Conservation (phyloP, 163 green algal species). For the Chloroidium sp. region DNA sequence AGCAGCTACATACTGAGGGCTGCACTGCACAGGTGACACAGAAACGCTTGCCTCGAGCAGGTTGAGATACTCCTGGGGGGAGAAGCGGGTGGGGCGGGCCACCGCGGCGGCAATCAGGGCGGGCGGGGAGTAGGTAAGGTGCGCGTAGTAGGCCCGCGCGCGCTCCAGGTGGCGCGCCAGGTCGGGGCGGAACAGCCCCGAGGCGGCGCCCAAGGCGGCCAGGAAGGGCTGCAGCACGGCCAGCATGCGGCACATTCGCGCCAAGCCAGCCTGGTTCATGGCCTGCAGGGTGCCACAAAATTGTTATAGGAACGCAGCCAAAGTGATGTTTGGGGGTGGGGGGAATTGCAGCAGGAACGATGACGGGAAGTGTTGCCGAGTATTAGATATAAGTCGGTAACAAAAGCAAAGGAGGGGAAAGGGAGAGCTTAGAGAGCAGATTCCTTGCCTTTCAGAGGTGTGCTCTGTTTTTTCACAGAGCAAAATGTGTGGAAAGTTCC, state of each 20-base stretch:
- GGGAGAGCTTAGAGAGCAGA: no score
- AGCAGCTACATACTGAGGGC: no score
- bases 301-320: no score
- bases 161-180: constrained; percentile 21
- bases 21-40: no score
- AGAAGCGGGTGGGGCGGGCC: constrained; percentile 30
- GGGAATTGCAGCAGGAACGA: no score
- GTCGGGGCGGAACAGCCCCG: constrained; percentile 14
- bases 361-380: no score
- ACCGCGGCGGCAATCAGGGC: constrained; percentile 28
- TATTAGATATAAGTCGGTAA: no score
- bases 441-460: background rate
- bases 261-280: constrained; percentile 35
- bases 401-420: no score
- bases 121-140: constrained; percentile 32
- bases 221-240: constrained; percentile 47
- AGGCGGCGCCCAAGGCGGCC: constrained; percentile 13
- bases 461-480: background rate
- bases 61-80: constrained; percentile 28
- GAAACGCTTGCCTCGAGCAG: constrained; percentile 32
- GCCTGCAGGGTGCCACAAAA: no score
- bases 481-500: background rate
- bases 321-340: no score
- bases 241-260: constrained; percentile 44
- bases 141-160: constrained; percentile 40